phyloP scores from a whole-genome alignment of 805 yeast genomes.

The Starmera pachycereana region DNA sequence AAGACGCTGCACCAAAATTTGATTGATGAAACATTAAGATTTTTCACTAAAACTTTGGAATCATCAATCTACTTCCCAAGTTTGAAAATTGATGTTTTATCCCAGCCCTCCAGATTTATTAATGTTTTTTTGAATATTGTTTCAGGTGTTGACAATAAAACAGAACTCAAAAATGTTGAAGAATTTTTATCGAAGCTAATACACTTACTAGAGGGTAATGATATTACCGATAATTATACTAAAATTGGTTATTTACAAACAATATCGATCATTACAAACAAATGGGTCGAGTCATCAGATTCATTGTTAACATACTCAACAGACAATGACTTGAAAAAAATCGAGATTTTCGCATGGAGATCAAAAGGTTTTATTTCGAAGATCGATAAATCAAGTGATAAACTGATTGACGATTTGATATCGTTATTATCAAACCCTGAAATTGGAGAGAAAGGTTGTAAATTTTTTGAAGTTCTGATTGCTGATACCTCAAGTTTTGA shows the following conservation, averaged over 20 bases:
- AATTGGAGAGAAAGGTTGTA: slow-evolving; percentile 34
- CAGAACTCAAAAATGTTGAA: slow-evolving; percentile 14
- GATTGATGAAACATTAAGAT: slow-evolving; percentile 24
- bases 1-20: slow-evolving; percentile 32
- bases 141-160: slow-evolving; percentile 39
- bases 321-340: slow-evolving; percentile 12
- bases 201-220: slow-evolving; percentile 5
- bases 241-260: slow-evolving; percentile 49
- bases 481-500: slow-evolving; percentile 55
- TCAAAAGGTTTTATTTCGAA: slow-evolving; percentile 59
- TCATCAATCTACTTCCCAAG: slow-evolving; percentile 7
- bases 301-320: slow-evolving; percentile 1
- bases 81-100: slow-evolving; percentile 14
- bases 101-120: slow-evolving; percentile 24
- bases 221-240: slow-evolving; percentile 5
- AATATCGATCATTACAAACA: slow-evolving; percentile 46
- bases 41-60: slow-evolving; percentile 23
- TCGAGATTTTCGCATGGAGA: slow-evolving; percentile 62
- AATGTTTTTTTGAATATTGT: slow-evolving; percentile 34
- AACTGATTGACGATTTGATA: slow-evolving; percentile 25
- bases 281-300: slow-evolving; percentile 25
- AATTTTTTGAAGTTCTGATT: slow-evolving; percentile 52
- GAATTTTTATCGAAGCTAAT: slow-evolving; percentile 7
- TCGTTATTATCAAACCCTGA: slow-evolving; percentile 21
- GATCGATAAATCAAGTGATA: slow-evolving; percentile 32